Evolutionary conservation across 164 flowering plant genomes (phyloP).

Genomic region (Stephania cephalantha): DNA sequence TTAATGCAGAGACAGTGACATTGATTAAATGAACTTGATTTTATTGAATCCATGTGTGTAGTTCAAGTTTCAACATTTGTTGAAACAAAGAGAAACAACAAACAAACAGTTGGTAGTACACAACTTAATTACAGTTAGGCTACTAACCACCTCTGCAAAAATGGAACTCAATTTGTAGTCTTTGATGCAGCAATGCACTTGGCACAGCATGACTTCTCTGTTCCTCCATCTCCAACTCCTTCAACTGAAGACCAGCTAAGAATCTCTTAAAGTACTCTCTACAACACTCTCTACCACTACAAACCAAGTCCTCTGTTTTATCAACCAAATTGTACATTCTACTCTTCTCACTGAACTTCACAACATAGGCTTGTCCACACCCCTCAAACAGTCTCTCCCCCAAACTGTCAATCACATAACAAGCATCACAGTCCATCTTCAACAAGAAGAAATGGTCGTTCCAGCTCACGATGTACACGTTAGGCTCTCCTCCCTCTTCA

Average conservation of each 20-base stretch:
- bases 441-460: constrained; percentile 94
- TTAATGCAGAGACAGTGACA: no score
- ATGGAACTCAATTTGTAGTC: constrained; percentile 89
- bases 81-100: no score
- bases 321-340: constrained; percentile 42
- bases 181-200: constrained; percentile 66
- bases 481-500: constrained; percentile 23
- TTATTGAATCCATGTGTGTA: no score
- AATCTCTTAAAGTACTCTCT: constrained; percentile 90
- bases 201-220: constrained; percentile 58
- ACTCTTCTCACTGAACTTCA: constrained; percentile 23
- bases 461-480: constrained; percentile 87
- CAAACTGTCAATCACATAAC: constrained; percentile 81
- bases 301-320: constrained; percentile 46
- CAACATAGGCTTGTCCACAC: constrained; percentile 80
- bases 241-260: constrained; percentile 84
- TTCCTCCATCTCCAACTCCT: constrained; percentile 81
- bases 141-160: constrained; percentile 8
- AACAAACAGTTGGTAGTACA: no score
- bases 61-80: no score
- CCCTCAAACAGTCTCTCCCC: constrained; percentile 96
- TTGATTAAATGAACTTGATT: no score
- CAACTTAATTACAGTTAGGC: no score
- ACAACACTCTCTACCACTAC: constrained; percentile 84
- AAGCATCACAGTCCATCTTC: constrained; percentile 85